Conservation (phyloP, 306 rosid genomes). For the Casuarina equisetifolia region DNA sequence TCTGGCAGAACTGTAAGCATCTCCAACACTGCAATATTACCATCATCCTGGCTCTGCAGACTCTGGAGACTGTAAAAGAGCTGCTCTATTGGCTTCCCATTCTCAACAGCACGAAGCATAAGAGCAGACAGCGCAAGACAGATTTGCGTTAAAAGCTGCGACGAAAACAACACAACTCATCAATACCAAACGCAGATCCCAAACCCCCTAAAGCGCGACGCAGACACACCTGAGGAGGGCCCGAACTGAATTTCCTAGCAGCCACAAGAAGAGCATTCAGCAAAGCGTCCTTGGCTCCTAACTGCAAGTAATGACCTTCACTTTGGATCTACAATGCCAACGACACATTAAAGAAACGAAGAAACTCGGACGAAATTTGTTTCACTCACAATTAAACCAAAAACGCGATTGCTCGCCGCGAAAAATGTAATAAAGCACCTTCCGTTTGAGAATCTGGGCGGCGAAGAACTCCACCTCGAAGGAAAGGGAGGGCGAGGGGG, state of each 20-base stretch:
- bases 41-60: constrained; percentile 69
- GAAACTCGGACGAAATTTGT: no score
- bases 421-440: constrained; percentile 37
- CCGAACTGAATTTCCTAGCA: constrained; percentile 73
- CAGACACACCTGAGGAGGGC: constrained; percentile 83
- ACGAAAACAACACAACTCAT: constrained; percentile 32
- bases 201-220: constrained; percentile 1
- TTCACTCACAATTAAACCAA: no score
- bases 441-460: constrained; percentile 96
- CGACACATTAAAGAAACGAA: constrained; percentile 6
- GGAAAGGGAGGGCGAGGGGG: constrained; percentile 32
- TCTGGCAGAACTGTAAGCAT: constrained; percentile 96
- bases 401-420: no score
- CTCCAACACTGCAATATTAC: constrained; percentile 84
- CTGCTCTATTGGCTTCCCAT: constrained; percentile 87
- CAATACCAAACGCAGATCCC: constrained; percentile 1
- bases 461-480: constrained; percentile 93
- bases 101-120: constrained; percentile 67
- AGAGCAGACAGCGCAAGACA: constrained; percentile 95
- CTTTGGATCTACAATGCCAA: constrained; percentile 70
- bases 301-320: constrained; percentile 67
- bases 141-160: constrained; percentile 93
- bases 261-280: constrained; percentile 89
- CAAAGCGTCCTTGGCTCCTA: constrained; percentile 78
- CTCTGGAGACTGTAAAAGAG: constrained; percentile 89